Evolutionary conservation across 169 alveolate genomes (phyloP).

Genomic region (Cyclospora cayetanensis): DNA sequence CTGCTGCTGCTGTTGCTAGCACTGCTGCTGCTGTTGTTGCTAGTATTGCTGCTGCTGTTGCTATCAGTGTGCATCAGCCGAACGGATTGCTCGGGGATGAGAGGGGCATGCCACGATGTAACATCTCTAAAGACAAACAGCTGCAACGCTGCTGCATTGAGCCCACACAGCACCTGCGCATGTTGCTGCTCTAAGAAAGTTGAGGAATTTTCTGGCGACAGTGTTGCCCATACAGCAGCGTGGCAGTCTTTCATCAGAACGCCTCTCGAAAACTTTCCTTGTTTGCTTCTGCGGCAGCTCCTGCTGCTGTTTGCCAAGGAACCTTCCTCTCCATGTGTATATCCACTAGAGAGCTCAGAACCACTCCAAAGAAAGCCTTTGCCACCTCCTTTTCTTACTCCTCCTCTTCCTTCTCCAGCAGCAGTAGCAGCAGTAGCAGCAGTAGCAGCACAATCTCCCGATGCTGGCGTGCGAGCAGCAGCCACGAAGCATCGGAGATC

Average conservation of each 20-base stretch:
- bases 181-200: neutral
- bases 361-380: too few species aligned
- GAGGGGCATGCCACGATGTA: neutral
- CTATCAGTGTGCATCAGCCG: neutral
- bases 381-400: too few species aligned
- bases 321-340: too few species aligned
- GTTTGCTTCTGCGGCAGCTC: too few species aligned
- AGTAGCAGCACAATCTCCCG: too few species aligned
- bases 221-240: neutral
- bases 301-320: too few species aligned
- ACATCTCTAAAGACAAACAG: neutral
- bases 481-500: too few species aligned
- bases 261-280: too few species aligned
- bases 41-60: neutral
- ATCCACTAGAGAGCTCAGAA: too few species aligned
- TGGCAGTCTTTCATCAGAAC: neutral
- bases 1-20: neutral
- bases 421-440: too few species aligned
- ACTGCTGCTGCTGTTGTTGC: constrained; percentile 12
- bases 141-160: neutral
- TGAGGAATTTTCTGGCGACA: neutral
- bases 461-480: too few species aligned
- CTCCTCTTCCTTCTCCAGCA: too few species aligned
- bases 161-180: neutral
- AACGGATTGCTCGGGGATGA: neutral